Base-by-base conservation (phyloP, 805 yeast genomes). In the Saturnispora quitensis region DNA sequence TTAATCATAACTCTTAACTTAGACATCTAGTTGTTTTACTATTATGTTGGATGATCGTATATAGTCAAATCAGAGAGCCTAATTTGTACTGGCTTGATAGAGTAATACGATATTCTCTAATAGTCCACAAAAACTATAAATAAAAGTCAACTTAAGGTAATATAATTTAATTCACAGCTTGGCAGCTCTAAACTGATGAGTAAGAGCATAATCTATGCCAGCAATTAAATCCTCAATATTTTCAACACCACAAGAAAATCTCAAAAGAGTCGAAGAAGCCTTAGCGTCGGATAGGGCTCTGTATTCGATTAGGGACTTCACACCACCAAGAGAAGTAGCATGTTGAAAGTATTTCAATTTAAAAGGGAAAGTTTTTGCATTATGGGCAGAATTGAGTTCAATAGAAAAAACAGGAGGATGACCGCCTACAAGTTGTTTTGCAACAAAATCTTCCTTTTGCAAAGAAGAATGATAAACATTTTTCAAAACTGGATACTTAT, bases 251-350 rank as follows among this genome's bases (percentile, higher is more conserved):
- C 86, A 73, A 54, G 95, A 86, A 6, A 90, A 69, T 66, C 97
- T 76, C 40, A 90, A 66, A 45, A 89, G 65, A 1, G 77, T 75
- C 24, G 77, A 75, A 22, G 76, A 71, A 13, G 82, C 84, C 3
- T 68, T 57, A 1, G 76, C 63, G 62, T 89, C 91, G 22, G 84
- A 76, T 68, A 90, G 62, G 0, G 88, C 83, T 62, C 97, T 79
- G 96, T 96, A 89, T 67, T 90, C 97, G 52, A 90, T 80, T 61
- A 89, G 71, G 45, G 95, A 84, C 67, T 91, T 97, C 12, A 86
- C 87, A 22, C 97, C 96, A 40, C 97, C 97, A 27, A 91, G 72
- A 2, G 96, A 88, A 0, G 97, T 89, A 4, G 97, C 96, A 68
- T 90, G 98, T 59, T 83, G 84, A 71, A 89, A 89, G 56, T 77